phyloP scores from a whole-genome alignment of 352 stramenopile genomes.

The Phytopythium litorale region DNA sequence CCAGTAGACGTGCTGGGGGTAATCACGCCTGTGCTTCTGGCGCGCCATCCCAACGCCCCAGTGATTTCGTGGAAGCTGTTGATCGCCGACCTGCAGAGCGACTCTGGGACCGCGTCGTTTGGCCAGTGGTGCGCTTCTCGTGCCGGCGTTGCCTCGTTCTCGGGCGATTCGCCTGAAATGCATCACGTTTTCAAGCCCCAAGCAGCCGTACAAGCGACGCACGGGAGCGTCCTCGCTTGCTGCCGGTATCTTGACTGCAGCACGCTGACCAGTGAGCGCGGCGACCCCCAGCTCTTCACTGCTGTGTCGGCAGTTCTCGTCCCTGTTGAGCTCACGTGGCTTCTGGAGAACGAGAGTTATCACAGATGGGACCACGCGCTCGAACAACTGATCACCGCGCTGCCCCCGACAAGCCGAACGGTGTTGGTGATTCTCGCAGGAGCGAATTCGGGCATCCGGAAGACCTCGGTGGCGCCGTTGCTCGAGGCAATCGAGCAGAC shows the following conservation, averaged over 20 bases:
- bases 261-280: constrained; percentile 11
- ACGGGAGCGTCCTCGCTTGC: constrained; percentile 34
- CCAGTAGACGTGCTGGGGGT: constrained; percentile 33
- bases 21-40: constrained; percentile 22
- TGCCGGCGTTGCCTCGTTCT: constrained; percentile 22
- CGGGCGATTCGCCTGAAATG: constrained; percentile 14
- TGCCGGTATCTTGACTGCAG: constrained; percentile 55
- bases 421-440: constrained; percentile 42
- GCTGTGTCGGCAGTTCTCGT: constrained; percentile 53
- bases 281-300: constrained; percentile 23
- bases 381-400: constrained; percentile 19
- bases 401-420: constrained; percentile 31
- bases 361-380: constrained; percentile 44
- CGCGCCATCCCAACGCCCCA: constrained; percentile 11
- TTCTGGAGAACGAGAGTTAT: constrained; percentile 26
- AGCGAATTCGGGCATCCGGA: constrained; percentile 20
- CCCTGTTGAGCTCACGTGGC: constrained; percentile 43
- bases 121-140: constrained; percentile 69
- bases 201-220: constrained; percentile 5
- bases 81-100: constrained; percentile 63
- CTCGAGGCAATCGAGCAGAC: constrained; percentile 22
- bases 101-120: constrained; percentile 29
- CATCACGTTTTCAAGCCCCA: constrained; percentile 21
- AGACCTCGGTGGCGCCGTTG: constrained; percentile 13
- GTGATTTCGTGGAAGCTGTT: constrained; percentile 64